Base-by-base conservation (phyloP, 768 basidiomycete genomes). In the Auricularia sp. region DNA sequence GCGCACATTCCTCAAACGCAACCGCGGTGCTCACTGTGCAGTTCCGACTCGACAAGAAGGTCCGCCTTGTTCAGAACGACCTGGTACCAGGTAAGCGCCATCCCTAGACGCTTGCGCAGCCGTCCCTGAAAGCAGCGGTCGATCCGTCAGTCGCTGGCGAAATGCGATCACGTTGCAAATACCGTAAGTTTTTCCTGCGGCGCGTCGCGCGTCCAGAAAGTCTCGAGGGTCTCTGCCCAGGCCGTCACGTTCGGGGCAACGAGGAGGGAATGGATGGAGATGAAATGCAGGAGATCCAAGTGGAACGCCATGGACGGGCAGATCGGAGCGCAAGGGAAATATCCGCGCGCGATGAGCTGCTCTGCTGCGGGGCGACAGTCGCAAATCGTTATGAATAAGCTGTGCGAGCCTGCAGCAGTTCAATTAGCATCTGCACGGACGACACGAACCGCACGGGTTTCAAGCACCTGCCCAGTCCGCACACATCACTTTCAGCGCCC, bases 261-360 rank as follows among this genome's bases (percentile, higher is more conserved):
- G 45, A 59, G 16, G 6, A 33, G 24, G 54, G 65, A 65, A 10
- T 34, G 44, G n/a, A 42, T 29, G 6, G 39, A 21, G 54, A 58
- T 61, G 29, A 64, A 47, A 36, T 66, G 44, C 7, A 66, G 58
- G 4, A 66, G 35, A 34, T 66, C 65, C 39, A 61, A 7, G 64
- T 37, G 35, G 44, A 65, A 34, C 14, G 64, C 65, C 11, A 66
- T 16, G 5, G 65, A 54, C n/a, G 65, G 65, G 16, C 54, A 33
- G 11, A 14, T 16, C 5, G 65, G 65, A 4, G 65, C 64, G 34
- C 65, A 66, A 11, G 65, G 65, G 36, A 66, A 65, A 24, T 54
- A 59, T 14, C 65, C 63, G 5, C 16, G 63, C 21, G 29, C 42
- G 33, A 66, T 18, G 5, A 66, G 34, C 39, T 65, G 39, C 21